Percentiles rank a stretch among this genome's conserved stretches.
Conservation (phyloP, 2,329 filamentous ascomycete genomes). For the Leptodontidium sp. region DNA sequence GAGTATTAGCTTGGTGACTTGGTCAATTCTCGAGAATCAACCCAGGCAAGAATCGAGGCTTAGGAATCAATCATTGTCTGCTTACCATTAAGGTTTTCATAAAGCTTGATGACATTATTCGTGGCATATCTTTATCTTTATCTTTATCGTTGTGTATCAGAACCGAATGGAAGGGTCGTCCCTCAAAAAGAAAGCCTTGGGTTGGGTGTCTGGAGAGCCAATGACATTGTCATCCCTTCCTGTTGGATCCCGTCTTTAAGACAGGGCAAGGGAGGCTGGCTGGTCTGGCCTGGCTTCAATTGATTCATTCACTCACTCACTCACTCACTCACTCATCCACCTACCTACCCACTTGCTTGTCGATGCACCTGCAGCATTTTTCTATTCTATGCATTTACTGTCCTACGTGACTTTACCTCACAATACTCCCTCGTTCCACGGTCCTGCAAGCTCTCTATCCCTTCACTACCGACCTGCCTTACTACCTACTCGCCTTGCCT, state of each 20-base stretch:
- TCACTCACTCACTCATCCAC: background rate
- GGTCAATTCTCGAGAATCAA: too few relatives aligned
- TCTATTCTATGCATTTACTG: background rate
- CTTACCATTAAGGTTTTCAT: background rate
- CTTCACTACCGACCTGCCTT: background rate
- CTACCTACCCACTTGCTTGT: background rate
- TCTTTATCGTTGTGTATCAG: conserved; percentile 21
- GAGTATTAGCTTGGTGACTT: too few relatives aligned
- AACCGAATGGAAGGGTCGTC: conserved; percentile 3
- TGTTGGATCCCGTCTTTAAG: background rate
- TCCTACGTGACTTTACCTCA: background rate
- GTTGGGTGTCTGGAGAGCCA: background rate
- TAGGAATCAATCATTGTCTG: background rate
- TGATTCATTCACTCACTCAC: background rate
- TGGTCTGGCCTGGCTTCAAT: background rate
- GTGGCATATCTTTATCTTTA: background rate
- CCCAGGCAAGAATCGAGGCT: too few relatives aligned
- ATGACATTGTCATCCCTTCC: background rate
- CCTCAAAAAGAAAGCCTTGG: background rate
- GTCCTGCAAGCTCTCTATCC: conserved; percentile 6
- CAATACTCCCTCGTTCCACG: background rate
- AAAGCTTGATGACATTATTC: background rate
- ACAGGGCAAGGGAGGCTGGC: background rate
- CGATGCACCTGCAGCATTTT: background rate
- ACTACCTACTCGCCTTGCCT: background rate